Base-by-base conservation (phyloP, 225 moss, liverwort and hornwort species). In the Pleurozium schreberi region DNA sequence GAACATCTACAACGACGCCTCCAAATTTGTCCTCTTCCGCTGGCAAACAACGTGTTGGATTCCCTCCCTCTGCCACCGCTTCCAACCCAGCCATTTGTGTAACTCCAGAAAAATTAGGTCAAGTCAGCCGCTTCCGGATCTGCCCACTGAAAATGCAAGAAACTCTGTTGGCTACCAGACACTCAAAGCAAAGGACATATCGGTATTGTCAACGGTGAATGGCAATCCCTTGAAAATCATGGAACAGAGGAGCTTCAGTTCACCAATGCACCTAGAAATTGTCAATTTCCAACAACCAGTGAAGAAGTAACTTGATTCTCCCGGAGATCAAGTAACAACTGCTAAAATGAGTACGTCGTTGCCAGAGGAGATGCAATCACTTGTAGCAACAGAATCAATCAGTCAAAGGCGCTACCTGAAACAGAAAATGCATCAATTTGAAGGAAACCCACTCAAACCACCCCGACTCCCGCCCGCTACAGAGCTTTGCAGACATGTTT, bases 1-100 rank as follows among this genome's bases (percentile, higher is more conserved):
- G 66, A 38, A 91, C 87, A 80, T 92, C 87, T 27, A 93, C 93
- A 47, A 91, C 79, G 11, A 94, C 43, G 38, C 95, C 94, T 62
- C 85, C 91, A n/a, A 58, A 94, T 0, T 62, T 70, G 73, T 94
- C 94, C 26, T 81, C 89, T 66, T 74, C 70, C 21, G 63, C 89
- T n/a, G 87, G 82, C 82, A 93, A 88, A 42, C 33, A 64, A 64
- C 10, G 53, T 6, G 47, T 6, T 23, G 74, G 40, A 66, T 25
- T 58, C 27, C 74, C 45, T 10, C 78, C 36, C 1, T 62, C 88
- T 7, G 28, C 58, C 58, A 18, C 38, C 83, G 63, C 38, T 74
- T 65, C 75, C 52, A 11, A 33, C 6, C 43, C 88, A 12, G 53
- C 38, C 88, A 88, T 88, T 43, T 43, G 21, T 7, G 64, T 21